Conservation (phyloP, 352 stramenopile species). For the Pythium coloratum region DNA sequence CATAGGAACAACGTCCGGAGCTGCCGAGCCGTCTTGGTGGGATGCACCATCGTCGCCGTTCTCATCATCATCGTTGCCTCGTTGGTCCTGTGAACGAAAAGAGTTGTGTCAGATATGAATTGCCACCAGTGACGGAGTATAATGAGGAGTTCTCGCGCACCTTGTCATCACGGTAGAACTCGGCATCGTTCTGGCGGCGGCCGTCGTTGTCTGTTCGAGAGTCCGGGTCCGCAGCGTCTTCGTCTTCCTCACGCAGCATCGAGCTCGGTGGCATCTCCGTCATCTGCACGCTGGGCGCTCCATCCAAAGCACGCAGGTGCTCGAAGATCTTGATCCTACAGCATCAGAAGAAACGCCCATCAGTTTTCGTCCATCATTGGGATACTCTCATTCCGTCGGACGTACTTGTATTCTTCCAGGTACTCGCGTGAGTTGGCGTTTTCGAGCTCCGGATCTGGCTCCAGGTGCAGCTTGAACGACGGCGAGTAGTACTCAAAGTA, state of each 20-base stretch:
- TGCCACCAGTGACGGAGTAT: no score
- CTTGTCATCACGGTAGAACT: slow-evolving; percentile 85
- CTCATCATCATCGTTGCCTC: slow-evolving; percentile 46
- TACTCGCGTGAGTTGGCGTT: slow-evolving; percentile 87
- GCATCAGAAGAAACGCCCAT: background rate
- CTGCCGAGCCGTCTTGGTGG: slow-evolving; percentile 40
- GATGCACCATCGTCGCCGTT: slow-evolving; percentile 30
- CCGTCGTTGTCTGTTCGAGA: slow-evolving; percentile 68
- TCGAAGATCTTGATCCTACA: slow-evolving; percentile 84
- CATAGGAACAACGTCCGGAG: slow-evolving; percentile 73
- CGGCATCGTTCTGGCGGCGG: slow-evolving; percentile 72
- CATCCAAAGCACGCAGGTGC: slow-evolving; percentile 68
- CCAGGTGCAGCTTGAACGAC: slow-evolving; percentile 84
- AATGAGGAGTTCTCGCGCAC: slow-evolving; percentile 19
- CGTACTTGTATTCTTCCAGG: slow-evolving; percentile 84
- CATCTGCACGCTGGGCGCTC: slow-evolving; percentile 84
- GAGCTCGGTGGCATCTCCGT: slow-evolving; percentile 62
- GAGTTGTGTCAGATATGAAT: no score
- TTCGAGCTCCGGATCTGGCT: slow-evolving; percentile 72
- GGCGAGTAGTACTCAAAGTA: slow-evolving; percentile 87
- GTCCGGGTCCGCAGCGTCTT: slow-evolving; percentile 70
- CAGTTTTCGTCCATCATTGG: background rate
- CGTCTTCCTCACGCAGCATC: slow-evolving; percentile 80
- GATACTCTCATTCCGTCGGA: background rate
- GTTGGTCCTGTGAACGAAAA: slow-evolving; percentile 40